Evolutionary conservation across 176 grass and related monocot species (phyloP).

Genomic region (Elymus sibiricus): DNA sequence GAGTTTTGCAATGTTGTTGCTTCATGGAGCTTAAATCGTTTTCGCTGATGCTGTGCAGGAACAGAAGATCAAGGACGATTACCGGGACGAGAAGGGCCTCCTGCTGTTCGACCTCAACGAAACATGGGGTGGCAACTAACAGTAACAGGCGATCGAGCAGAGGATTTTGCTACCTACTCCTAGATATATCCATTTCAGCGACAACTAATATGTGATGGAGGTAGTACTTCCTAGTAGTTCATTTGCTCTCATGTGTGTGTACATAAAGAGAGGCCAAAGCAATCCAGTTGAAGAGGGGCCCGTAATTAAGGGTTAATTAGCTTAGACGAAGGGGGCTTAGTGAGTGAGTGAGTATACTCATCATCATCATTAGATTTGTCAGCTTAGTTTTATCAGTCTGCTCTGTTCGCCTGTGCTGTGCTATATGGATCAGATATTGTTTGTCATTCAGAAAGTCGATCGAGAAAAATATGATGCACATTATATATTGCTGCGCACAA

Average conservation of each 20-base stretch:
- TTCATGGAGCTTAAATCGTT: not conserved
- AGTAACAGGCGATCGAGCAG: not conserved
- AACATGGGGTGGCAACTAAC: not conserved
- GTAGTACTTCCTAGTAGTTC: not conserved
- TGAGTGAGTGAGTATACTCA: not conserved
- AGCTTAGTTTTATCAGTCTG: slow-evolving; percentile 19
- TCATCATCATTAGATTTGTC: not conserved
- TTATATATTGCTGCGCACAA: too few relatives aligned
- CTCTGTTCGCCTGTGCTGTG: not conserved
- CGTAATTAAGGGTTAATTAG: not conserved
- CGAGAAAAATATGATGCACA: too few relatives aligned
- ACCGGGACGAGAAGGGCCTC: not conserved
- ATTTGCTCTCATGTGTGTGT: not conserved
- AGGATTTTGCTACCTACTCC: not conserved
- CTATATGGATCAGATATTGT: too few relatives aligned
- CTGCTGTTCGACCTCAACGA: slow-evolving; percentile 37
- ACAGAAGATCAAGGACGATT: not conserved
- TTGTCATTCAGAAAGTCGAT: too few relatives aligned
- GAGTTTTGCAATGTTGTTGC: not conserved
- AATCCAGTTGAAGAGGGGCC: not conserved
- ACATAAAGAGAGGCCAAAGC: slow-evolving; percentile 27
- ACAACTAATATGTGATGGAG: too few relatives aligned
- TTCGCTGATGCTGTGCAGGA: not conserved
- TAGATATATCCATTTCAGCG: too few relatives aligned
- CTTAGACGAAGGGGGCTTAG: not conserved